Evolutionary conservation across 164 flowering plant genomes (phyloP), one percentile per base, ranked within the genome.

Genomic region (Malania oleifera): DNA sequence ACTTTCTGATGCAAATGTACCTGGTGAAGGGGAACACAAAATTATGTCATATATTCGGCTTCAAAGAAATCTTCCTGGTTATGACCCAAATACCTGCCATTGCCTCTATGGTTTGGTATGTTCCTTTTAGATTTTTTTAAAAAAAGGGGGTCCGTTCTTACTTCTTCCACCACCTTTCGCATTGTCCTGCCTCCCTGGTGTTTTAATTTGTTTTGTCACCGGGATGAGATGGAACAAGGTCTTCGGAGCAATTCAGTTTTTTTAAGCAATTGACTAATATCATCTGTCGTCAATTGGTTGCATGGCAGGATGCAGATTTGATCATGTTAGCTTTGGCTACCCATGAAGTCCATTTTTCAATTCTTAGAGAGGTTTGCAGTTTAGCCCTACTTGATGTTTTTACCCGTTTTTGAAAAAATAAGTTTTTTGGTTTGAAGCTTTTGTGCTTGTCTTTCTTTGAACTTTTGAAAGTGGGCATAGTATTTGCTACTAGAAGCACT

Each of bases 1-100:
- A 39, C 95, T 93, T 50, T 93, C 98, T 59, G 98, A 93, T 82
- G 96, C 97, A 38, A 93, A 93, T 82, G 91, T 84, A 75, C 98
- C 98, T 60, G 98, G 98, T 70, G 97, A 93, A 85, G 98, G 98
- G 57, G 97, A 93, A 63, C 98, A 93, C 74, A 93, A 93, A 66
- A 72, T 93, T 53, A 93, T 93, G 96, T 93, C 96, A 0, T 93
- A 90, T 54, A 77, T 93, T 47, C 96, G 98, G 44, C 95, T 87
- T 50, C 98, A 93, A 61, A 82, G 98, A 72, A 87, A 90, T 60
- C 96, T 86, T 70, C 91, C 87, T 69, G 96, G 96, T 61, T 79
- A 56, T 76, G 95, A 93, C 77, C 96, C 98, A 67, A 93, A 90
- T 72, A 90, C 96, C n/a, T 82, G 87, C n/a, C 98, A 93, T 66